These are phyloP conservation scores for Salvia rosmarinus DNA, from an alignment of 257 asterid genomes.

Conservation along the genomic window DNA sequence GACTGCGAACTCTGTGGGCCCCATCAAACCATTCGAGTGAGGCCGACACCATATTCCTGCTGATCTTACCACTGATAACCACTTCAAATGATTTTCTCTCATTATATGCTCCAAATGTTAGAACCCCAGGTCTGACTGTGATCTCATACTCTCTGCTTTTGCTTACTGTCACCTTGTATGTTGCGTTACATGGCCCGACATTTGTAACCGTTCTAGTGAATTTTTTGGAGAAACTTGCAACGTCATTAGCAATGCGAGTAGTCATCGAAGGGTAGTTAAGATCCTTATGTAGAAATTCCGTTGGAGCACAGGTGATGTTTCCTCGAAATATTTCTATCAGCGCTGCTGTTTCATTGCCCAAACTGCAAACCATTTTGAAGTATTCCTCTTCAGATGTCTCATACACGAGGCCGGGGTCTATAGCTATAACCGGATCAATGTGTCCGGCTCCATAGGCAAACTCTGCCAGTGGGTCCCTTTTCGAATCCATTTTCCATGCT, in stretches of 20 bases:
- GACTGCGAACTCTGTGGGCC: constrained; percentile 6
- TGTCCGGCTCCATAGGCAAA: too few relatives aligned
- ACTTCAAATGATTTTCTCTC: constrained; percentile 30
- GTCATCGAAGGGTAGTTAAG: constrained; percentile 34
- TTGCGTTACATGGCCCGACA: background rate
- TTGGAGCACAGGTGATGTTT: constrained; percentile 10
- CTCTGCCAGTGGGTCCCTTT: background rate
- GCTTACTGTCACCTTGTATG: constrained; percentile 9
- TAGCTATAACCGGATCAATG: too few relatives aligned
- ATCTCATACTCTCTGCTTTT: background rate
- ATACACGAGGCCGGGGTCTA: too few relatives aligned
- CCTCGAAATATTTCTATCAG: constrained; percentile 11
- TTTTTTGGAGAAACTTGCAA: background rate
- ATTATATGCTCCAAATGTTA: background rate
- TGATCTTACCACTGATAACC: constrained; percentile 16
- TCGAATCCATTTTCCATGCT: constrained; percentile 33
- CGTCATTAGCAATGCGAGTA: background rate
- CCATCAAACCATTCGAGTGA: constrained; percentile 36
- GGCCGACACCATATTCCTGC: constrained; percentile 29
- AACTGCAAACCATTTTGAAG: background rate
- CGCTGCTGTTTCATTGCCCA: constrained; percentile 2
- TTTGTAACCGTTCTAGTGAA: background rate
- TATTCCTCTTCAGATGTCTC: too few relatives aligned
- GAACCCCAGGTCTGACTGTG: background rate
- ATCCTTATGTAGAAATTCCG: too few relatives aligned